Base-by-base conservation (phyloP, 2,329 filamentous ascomycete species). In the Ilyonectria sp. region DNA sequence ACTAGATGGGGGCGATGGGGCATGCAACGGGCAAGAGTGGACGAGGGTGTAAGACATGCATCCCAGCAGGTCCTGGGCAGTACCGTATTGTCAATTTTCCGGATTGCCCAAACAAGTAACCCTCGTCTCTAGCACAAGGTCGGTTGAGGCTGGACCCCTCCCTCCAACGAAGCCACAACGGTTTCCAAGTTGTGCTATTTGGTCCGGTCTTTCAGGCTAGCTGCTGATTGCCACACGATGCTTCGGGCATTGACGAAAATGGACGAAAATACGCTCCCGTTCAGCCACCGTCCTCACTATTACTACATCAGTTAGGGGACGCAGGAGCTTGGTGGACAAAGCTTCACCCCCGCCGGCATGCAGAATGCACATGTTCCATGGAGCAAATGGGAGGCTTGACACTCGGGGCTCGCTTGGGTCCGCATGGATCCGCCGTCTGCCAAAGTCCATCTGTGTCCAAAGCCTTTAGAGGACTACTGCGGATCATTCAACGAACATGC, bases 31-130 rank as follows among this genome's bases (percentile, higher is more conserved):
- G 10, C 35, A 57, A 26, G 40, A 54, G 58, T 58, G 52, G 43
- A 58, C 52, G 54, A 56, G 56, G 33, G 54, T 53, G 43, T 37
- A 23, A 70, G 62, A 50, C 57, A 65, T 56, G 49, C 61, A 56
- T 52, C 46, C 33, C 29, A 49, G 44, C 61, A 57, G 50, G 60
- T 52, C 63, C 29, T 52, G 53, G 37, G 37, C 55, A 17, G 58
- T 54, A 52, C 53, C 52, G n/a, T 13, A 50, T 46, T 49, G 49
- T 21, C 50, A 43, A 64, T 67, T 43, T 64, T 19, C 60, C 74
- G 74, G 74, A 62, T 75, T 76, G 29, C 74, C 72, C 19, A 68
- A 75, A 68, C 33, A 26, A 69, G 74, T 73, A 76, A 71, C 26
- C 68, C 74, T 71, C 56, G 40, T 43, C 58, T 52, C 58, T 68